Evolutionary conservation across 805 yeast genomes (phyloP), one percentile per base, ranked within the genome.

Genomic region (Candida manassasensis): DNA sequence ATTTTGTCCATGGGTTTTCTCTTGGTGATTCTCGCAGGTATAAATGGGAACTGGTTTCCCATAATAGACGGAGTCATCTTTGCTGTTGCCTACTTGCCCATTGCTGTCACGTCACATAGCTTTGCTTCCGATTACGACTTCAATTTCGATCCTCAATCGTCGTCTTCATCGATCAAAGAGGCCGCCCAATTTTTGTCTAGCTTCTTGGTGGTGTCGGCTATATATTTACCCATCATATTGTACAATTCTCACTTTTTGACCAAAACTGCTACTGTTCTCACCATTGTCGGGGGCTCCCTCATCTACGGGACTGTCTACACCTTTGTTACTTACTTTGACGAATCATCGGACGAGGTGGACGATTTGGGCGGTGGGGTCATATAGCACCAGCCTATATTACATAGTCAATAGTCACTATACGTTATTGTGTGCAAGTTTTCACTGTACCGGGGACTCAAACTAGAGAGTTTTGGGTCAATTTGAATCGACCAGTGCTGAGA

Each of bases 11-110:
- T 87, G 45, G 98, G 98, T 4, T 90, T 90, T 50, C 74, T 93
- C 22, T 67, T 93, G 44, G 87, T 89, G 29, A 84, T 90, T 17
- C 68, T 93, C 21, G 87, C 96, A 30, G 88, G 95, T 35, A 69
- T 93, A 9, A 86, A 77, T 63, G 84, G 85, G 32, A 88, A 87
- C 57, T 93, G 96, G 94, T 78, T 82, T 50, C 97, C 98, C 24
- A 71, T 90, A 39, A 71, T 81, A 25, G 86, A 84, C 45, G 71
- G 71, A 4, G 32, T 66, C 16, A 52, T 66, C 28, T 67, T 65
- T 42, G 67, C 63, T 12, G 44, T 61, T 24, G 73, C 69, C 13
- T 67, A 63, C 48, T 48, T 61, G 21, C 72, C 69, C 14, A 53
- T 61, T 13, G 57, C 53, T 4, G 45, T 67, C 4, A 48, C 71